A percentile compares a stretch with the other conserved stretches of the same genome.
phyloP scores from a whole-genome alignment of 2,329 filamentous ascomycete genomes.

The Microdochium bolleyi region DNA sequence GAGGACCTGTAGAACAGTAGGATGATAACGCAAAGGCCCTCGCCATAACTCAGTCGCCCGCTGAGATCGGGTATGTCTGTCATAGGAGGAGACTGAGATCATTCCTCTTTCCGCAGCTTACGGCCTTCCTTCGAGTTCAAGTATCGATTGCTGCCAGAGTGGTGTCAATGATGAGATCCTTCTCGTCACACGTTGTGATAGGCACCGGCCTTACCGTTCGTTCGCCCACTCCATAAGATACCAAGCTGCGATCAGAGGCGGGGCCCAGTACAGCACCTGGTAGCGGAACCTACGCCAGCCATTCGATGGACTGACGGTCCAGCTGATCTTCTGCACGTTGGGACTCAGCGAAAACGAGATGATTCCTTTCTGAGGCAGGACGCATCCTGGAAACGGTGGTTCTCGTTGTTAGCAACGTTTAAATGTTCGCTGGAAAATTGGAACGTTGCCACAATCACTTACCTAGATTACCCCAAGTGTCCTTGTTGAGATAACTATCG shows the following conservation, averaged over 20 bases:
- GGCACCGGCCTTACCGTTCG: constrained; percentile 55
- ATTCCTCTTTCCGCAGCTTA: too few relatives aligned
- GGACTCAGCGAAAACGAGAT: constrained; percentile 65
- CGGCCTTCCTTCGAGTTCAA: neutral
- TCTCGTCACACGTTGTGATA: neutral
- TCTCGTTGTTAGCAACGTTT: neutral
- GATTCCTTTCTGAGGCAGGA: constrained; percentile 51
- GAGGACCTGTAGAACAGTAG: too few relatives aligned
- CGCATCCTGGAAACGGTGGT: constrained; percentile 29
- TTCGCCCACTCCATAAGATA: constrained; percentile 82
- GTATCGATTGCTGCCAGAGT: neutral
- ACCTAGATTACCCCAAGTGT: constrained; percentile 11
- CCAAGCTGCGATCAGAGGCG: constrained; percentile 72
- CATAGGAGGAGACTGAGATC: too few relatives aligned
- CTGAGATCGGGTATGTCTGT: too few relatives aligned
- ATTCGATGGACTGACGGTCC: constrained; percentile 85
- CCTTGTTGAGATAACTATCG: constrained; percentile 11
- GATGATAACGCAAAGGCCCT: too few relatives aligned
- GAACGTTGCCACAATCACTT: neutral
- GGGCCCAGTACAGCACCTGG: constrained; percentile 82
- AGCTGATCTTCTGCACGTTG: constrained; percentile 71
- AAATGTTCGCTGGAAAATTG: neutral
- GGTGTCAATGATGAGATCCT: neutral
- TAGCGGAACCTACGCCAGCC: constrained; percentile 74
- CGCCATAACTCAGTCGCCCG: too few relatives aligned